Base-by-base conservation (phyloP, 495 filamentous ascomycete species). In the Xylaria sp. region DNA sequence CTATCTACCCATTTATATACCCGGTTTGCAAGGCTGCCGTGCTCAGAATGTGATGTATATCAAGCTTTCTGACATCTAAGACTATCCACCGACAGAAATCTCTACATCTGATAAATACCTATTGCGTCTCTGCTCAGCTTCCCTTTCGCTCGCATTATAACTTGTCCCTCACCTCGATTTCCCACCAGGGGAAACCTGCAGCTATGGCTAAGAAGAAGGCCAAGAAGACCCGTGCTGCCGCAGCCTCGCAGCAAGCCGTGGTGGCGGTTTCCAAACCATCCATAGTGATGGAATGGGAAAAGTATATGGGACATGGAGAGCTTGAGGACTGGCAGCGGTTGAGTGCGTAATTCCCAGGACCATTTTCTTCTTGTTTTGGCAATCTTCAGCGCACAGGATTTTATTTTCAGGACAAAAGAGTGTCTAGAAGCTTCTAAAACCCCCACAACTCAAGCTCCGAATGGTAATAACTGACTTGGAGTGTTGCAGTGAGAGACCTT, bases 321-420 rank as follows among this genome's bases (percentile, higher is more conserved):
- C 75, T 84, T 0, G 12, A 64, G 9, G 73, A 80, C 44, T 83
- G 80, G 80, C 79, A 81, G 53, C 72, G 74, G 1, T 64, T 84
- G n/a, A n/a, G n/a, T n/a, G n/a, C n/a, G n/a, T n/a, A n/a, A n/a
- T n/a, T n/a, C n/a, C n/a, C n/a, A n/a, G n/a, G n/a, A n/a, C n/a
- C n/a, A n/a, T n/a, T n/a, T n/a, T n/a, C n/a, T n/a, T n/a, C n/a
- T n/a, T n/a, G n/a, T n/a, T n/a, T n/a, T n/a, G n/a, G n/a, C n/a
- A n/a, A n/a, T n/a, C n/a, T n/a, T n/a, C n/a, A n/a, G n/a, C n/a
- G n/a, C n/a, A n/a, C n/a, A n/a, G n/a, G n/a, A n/a, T n/a, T n/a
- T n/a, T n/a, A n/a, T n/a, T n/a, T n/a, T n/a, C n/a, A n/a, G n/a
- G n/a, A n/a, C n/a, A n/a, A n/a, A n/a, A n/a, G n/a, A n/a, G n/a